Percentiles rank a stretch among this genome's conserved stretches.
Conservation (phyloP, 2,329 filamentous ascomycete species). For the Arthrobotrys megalospora region DNA sequence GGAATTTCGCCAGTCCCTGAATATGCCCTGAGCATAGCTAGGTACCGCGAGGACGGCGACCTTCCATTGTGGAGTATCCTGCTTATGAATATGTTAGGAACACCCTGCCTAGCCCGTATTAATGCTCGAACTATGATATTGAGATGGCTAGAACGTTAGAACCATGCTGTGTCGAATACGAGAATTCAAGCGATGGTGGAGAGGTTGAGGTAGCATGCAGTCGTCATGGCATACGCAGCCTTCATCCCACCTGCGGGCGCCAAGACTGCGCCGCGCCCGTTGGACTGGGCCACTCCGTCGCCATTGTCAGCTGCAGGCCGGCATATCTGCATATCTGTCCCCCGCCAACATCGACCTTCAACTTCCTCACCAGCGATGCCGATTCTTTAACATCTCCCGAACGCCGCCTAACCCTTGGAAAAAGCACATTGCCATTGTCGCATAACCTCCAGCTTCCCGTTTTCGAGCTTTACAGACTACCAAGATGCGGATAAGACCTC, state of each 20-base stretch:
- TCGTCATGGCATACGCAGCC: constrained; percentile 42
- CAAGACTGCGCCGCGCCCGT: constrained; percentile 33
- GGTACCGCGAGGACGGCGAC: too few species aligned
- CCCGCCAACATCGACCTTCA: constrained; percentile 31
- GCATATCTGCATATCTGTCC: constrained; percentile 50
- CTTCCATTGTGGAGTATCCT: too few species aligned
- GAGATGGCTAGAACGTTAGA: too few species aligned
- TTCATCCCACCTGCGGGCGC: constrained; percentile 17
- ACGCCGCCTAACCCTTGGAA: constrained; percentile 11
- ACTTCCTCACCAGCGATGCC: constrained; percentile 36
- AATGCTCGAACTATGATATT: too few species aligned
- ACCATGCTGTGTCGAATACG: too few species aligned
- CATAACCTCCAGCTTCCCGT: not conserved
- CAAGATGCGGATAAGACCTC: constrained; percentile 57
- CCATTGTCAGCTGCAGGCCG: constrained; percentile 27
- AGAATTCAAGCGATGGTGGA: not conserved
- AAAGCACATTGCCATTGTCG: constrained; percentile 16
- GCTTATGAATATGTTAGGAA: too few species aligned
- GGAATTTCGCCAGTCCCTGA: too few species aligned
- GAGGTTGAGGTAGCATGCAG: not conserved
- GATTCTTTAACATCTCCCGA: constrained; percentile 25
- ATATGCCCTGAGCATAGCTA: too few species aligned
- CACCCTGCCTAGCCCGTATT: too few species aligned
- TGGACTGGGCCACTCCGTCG: constrained; percentile 33
- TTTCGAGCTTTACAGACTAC: not conserved